Base-by-base conservation (phyloP, 139 green algal species). In the Limnomonas spitsbergensis region DNA sequence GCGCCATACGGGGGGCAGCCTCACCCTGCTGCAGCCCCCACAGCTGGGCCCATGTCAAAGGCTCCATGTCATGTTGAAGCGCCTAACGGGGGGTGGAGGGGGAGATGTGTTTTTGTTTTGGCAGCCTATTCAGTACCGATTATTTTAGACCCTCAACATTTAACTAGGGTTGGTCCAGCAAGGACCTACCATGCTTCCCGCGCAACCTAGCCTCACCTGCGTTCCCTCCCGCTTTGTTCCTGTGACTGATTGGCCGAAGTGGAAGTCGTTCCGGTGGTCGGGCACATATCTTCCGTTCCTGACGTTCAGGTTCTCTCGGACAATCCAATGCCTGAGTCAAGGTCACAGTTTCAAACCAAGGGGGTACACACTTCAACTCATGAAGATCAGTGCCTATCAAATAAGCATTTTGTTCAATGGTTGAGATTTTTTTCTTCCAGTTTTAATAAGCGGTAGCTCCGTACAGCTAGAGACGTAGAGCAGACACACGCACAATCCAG, bases 181-280 rank as follows among this genome's bases (percentile, higher is more conserved):
- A n/a, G n/a, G n/a, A n/a, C n/a, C n/a, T n/a, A n/a, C n/a, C n/a
- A n/a, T n/a, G n/a, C n/a, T n/a, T 61, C 20, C 14, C 47, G 20
- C 20, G 20, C 20, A 61, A 61, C 14, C 20, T 61, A 20, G 14
- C 14, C 47, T 61, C 47, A 61, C 68, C 35, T 32, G 35, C 3
- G 68, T 32, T 6, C 68, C 68, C 29, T 42, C 68, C 68, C 26
- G 40, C 7, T 32, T 47, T 3, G 68, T 27, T 20, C 68, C 68
- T 32, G 42, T 4, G 3, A 74, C 26, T 32, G 68, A 74, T 32
- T 42, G 7, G 35, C 68, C 68, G 26, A 74, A 74, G 9, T 24
- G 68, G 35, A 85, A 85, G 54, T 73, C 24, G 54, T 76, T 32
- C 76, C 80, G 81, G 75, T 85, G 69, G 76, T 85, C 40, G 34